A percentile compares a stretch with the other conserved stretches of the same genome.
These are phyloP conservation scores for Lentinula boryana DNA, from an alignment of 768 basidiomycete species.

Conservation along the genomic window DNA sequence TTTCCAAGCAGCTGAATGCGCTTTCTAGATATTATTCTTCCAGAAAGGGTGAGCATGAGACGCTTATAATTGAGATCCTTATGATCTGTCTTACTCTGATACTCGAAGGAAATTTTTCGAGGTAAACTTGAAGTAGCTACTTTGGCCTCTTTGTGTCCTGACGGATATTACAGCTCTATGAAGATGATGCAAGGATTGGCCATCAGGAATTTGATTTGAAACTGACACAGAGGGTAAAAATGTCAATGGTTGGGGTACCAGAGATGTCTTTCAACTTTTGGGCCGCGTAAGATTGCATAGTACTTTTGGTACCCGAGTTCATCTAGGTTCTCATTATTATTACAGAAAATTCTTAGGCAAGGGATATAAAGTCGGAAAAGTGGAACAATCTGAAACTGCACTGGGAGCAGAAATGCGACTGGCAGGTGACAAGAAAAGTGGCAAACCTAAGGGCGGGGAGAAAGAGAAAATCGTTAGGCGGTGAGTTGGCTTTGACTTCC, in stretches of 20 bases:
- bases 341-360: slow-evolving; percentile 77
- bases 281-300: slow-evolving; percentile 62
- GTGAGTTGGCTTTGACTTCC: slow-evolving; percentile 25
- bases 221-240: slow-evolving; percentile 87
- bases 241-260: slow-evolving; percentile 99
- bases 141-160: neutral
- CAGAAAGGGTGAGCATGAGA: slow-evolving; percentile 76
- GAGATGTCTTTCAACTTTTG: slow-evolving; percentile 91
- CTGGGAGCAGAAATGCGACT: slow-evolving; percentile 95
- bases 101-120: slow-evolving; percentile 69
- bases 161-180: slow-evolving; percentile 59
- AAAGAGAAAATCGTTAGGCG: slow-evolving; percentile 88
- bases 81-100: neutral
- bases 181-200: slow-evolving; percentile 90
- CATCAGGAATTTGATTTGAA: slow-evolving; percentile 96
- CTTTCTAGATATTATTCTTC: slow-evolving; percentile 77
- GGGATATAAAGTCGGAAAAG: slow-evolving; percentile 93
- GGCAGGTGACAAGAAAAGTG: slow-evolving; percentile 62
- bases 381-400: slow-evolving; percentile 96
- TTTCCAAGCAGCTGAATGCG: neutral
- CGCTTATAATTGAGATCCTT: neutral
- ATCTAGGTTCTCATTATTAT: neutral
- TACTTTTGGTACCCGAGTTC: neutral
- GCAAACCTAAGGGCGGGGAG: slow-evolving; percentile 50
- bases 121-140: slow-evolving; percentile 26